These are phyloP conservation scores for Wickerhamomyces mucosus DNA, from an alignment of 805 yeast species.

Conservation along the genomic window DNA sequence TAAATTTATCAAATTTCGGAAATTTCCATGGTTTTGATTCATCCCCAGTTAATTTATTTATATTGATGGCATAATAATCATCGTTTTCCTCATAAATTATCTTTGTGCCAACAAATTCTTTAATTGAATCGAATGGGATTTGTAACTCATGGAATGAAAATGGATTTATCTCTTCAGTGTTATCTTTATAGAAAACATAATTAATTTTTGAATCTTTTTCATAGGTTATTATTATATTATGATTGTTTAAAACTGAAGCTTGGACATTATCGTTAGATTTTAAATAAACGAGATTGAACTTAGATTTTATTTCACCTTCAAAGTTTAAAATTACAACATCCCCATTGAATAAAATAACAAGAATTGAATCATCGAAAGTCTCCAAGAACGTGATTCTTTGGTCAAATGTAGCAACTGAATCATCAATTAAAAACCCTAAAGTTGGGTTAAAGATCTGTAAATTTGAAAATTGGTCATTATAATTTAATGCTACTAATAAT, in stretches of 20 bases:
- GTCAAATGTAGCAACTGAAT: slow-evolving; percentile 7
- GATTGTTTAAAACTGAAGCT: too few relatives aligned
- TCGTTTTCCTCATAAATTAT: slow-evolving; percentile 9
- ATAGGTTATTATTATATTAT: too few relatives aligned
- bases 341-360: slow-evolving; percentile 10
- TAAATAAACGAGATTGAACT: too few relatives aligned
- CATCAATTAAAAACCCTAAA: slow-evolving; percentile 8
- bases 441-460: slow-evolving; percentile 14
- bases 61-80: slow-evolving; percentile 5
- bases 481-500: slow-evolving; percentile 17
- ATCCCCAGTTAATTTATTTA: slow-evolving; percentile 9
- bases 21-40: slow-evolving; percentile 4
- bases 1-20: slow-evolving; percentile 2
- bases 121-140: slow-evolving; percentile 9
- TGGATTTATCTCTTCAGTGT: too few relatives aligned
- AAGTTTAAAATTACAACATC: too few relatives aligned
- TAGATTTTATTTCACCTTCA: too few relatives aligned
- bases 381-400: slow-evolving; percentile 4
- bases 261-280: too few relatives aligned
- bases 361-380: not conserved
- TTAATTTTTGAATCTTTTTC: too few relatives aligned
- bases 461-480: slow-evolving; percentile 9
- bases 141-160: too few relatives aligned
- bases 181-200: too few relatives aligned
- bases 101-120: slow-evolving; percentile 16